These are phyloP conservation scores for Amorphotheca resinae DNA, from an alignment of 495 filamentous ascomycete species.

Conservation along the genomic window DNA sequence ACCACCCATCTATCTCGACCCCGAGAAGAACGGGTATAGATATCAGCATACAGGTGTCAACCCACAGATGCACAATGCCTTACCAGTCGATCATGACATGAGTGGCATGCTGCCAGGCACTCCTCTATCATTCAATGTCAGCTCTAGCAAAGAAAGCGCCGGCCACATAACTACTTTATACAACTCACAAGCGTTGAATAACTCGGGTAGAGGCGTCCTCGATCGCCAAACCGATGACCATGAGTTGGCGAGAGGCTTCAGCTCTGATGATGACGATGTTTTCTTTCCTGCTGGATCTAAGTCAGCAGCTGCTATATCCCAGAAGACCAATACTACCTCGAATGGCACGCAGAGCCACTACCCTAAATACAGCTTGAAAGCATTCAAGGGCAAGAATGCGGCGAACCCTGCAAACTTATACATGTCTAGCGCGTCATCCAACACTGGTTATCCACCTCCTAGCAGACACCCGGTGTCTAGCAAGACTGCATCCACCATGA, in stretches of 20 bases:
- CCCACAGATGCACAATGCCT: neutral
- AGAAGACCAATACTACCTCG: no score
- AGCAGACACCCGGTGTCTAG: no score
- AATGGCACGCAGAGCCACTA: no score
- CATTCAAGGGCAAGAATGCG: neutral
- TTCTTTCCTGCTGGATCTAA: neutral
- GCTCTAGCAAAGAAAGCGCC: no score
- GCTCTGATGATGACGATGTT: neutral
- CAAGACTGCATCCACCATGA: neutral
- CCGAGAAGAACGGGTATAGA: neutral
- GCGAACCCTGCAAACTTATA: neutral
- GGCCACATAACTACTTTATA: no score
- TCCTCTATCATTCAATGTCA: no score
- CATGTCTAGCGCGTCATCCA: neutral
- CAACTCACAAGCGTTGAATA: no score
- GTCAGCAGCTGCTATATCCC: neutral
- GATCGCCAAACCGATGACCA: no score
- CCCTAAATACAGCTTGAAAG: no score
- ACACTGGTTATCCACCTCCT: neutral
- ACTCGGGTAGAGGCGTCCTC: no score
- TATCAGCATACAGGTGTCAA: conserved; percentile 1
- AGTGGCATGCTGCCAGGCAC: no score
- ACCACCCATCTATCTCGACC: neutral
- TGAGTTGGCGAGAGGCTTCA: neutral
- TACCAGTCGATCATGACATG: conserved; percentile 1